A percentile compares a stretch with the other conserved stretches of the same genome.
phyloP scores from a whole-genome alignment of 352 stramenopile genomes.

The Plasmopara viticola region DNA sequence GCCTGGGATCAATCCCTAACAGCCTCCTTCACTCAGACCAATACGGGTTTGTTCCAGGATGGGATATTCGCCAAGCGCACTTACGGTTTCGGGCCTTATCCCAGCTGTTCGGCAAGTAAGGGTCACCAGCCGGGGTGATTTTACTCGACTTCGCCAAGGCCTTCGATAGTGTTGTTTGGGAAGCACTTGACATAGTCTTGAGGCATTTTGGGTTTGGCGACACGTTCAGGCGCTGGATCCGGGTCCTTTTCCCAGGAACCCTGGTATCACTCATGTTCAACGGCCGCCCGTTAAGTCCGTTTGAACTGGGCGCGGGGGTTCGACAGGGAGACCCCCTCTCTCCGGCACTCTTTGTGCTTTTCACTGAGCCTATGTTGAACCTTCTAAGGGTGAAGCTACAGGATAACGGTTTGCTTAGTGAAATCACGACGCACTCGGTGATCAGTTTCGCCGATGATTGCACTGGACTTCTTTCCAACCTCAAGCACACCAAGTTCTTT shows the following conservation, averaged over 20 bases:
- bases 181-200: not conserved
- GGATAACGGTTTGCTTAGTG: too few relatives aligned
- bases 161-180: not conserved
- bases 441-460: too few relatives aligned
- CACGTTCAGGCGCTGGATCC: not conserved
- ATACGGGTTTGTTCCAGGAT: not conserved
- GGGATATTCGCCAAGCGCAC: not conserved
- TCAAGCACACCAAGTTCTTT: too few relatives aligned
- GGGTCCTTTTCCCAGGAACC: not conserved
- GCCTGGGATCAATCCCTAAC: not conserved
- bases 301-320: too few relatives aligned
- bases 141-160: not conserved
- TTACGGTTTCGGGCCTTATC: not conserved
- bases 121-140: not conserved
- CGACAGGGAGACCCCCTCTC: too few relatives aligned
- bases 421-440: too few relatives aligned
- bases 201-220: not conserved
- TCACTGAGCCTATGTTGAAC: too few relatives aligned
- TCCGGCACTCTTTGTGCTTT: too few relatives aligned
- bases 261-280: too few relatives aligned
- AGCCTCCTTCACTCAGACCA: not conserved
- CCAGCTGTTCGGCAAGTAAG: not conserved
- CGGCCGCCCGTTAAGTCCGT: too few relatives aligned
- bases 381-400: too few relatives aligned
- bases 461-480: too few relatives aligned